Percentiles rank a stretch among this genome's conserved stretches.
Conservation (phyloP, 768 basidiomycete species). For the Clitopilus hobsonii region DNA sequence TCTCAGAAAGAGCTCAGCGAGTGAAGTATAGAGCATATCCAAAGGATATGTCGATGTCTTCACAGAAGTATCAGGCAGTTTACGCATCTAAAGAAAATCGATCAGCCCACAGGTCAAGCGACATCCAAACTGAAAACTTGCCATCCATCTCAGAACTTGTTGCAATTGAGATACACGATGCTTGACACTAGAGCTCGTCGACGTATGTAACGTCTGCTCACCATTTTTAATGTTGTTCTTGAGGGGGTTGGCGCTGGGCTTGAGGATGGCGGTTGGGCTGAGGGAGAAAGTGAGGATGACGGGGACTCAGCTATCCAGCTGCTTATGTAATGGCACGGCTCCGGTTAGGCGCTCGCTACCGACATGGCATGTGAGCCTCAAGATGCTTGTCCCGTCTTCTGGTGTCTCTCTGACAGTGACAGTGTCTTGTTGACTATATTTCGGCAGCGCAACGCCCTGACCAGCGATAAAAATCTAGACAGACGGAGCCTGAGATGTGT, state of each 20-base stretch:
- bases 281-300: neutral
- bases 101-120: constrained; percentile 3
- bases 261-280: neutral
- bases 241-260: constrained; percentile 23
- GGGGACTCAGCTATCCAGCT: neutral
- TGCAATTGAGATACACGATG: constrained; percentile 28
- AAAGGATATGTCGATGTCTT: constrained; percentile 10
- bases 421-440: too few relatives aligned
- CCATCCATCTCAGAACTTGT: constrained; percentile 45
- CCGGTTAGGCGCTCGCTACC: neutral
- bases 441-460: too few relatives aligned
- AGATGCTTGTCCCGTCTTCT: too few relatives aligned
- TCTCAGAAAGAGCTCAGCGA: constrained; percentile 19
- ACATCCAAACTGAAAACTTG: constrained; percentile 37
- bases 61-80: constrained; percentile 12
- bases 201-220: constrained; percentile 31
- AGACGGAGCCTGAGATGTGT: neutral
- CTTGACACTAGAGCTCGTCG: constrained; percentile 34
- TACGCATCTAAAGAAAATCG: constrained; percentile 16
- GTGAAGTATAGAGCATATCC: constrained; percentile 9
- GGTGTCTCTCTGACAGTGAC: too few relatives aligned
- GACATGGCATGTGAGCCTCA: too few relatives aligned
- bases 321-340: neutral
- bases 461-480: too few relatives aligned
- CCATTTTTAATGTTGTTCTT: constrained; percentile 46